Evolutionary conservation across 306 rosid species (phyloP).

Genomic region (Senna siamea): DNA sequence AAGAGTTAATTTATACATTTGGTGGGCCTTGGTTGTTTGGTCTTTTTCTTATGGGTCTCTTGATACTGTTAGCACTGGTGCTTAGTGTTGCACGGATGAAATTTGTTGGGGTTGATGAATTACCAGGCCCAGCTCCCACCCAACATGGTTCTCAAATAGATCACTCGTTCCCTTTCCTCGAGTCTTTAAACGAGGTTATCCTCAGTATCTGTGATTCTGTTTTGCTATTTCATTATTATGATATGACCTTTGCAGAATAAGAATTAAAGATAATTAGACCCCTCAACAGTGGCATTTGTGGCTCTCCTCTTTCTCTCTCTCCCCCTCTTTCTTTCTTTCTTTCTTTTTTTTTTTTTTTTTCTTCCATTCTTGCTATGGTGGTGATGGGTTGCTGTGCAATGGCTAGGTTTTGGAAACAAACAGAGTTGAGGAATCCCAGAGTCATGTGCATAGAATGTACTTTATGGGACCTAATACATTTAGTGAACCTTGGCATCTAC

Average conservation of each 20-base stretch:
- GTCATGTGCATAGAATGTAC: slow-evolving; percentile 96
- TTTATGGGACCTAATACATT: slow-evolving; percentile 99
- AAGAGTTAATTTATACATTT: slow-evolving; percentile 92
- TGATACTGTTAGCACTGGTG: slow-evolving; percentile 87
- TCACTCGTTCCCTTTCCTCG: slow-evolving; percentile 96
- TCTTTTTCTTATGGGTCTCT: slow-evolving; percentile 80
- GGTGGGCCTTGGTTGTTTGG: slow-evolving; percentile 99
- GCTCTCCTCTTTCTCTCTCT: neutral
- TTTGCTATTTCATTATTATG: slow-evolving; percentile 17
- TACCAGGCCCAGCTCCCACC: slow-evolving; percentile 89
- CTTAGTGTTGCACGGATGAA: slow-evolving; percentile 96
- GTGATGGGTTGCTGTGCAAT: slow-evolving; percentile 31
- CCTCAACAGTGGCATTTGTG: neutral
- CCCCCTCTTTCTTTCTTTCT: neutral
- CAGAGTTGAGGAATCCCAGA: slow-evolving; percentile 97
- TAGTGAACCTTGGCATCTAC: slow-evolving; percentile 96
- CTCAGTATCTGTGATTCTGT: slow-evolving; percentile 30
- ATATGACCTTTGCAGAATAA: neutral
- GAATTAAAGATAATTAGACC: slow-evolving; percentile 24
- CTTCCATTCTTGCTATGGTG: slow-evolving; percentile 4
- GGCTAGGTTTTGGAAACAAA: slow-evolving; percentile 92
- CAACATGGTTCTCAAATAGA: slow-evolving; percentile 98
- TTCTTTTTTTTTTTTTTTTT: neutral
- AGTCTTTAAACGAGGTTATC: slow-evolving; percentile 92
- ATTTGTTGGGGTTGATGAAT: slow-evolving; percentile 93